phyloP scores from a whole-genome alignment of 2,329 filamentous ascomycete species.

The Alternaria arbusti region DNA sequence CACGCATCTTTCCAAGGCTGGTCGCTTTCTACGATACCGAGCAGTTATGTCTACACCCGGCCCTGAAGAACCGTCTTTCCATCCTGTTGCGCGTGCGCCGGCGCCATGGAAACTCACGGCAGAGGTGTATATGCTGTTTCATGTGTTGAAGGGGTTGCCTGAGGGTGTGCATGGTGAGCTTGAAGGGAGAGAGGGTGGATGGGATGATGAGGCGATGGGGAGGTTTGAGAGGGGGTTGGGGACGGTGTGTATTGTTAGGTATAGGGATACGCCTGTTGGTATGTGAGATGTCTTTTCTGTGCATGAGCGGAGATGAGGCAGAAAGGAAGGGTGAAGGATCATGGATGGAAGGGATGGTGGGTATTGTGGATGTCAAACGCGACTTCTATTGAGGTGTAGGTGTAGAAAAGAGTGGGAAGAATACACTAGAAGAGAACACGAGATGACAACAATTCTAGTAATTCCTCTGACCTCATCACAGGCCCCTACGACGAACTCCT shows the following conservation, averaged over 20 bases:
- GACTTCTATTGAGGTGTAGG: neutral
- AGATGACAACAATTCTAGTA: no score
- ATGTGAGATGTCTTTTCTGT: constrained; percentile 13
- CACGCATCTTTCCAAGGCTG: no score
- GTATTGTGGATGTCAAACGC: neutral
- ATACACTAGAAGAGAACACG: neutral
- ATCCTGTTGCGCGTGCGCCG: constrained; percentile 30
- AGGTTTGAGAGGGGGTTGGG: constrained; percentile 38
- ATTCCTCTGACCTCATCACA: constrained; percentile 10
- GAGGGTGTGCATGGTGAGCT: constrained; percentile 34
- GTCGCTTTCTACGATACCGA: no score
- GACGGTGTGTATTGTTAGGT: constrained; percentile 36
- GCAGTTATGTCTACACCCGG: neutral
- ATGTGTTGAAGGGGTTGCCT: constrained; percentile 30
- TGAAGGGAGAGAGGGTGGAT: constrained; percentile 28
- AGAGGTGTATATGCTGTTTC: constrained; percentile 35
- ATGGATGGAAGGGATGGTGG: neutral
- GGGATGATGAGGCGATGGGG: constrained; percentile 20
- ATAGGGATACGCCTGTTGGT: constrained; percentile 42
- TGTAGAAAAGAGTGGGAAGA: neutral
- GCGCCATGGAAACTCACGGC: constrained; percentile 36
- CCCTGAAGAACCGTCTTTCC: constrained; percentile 7
- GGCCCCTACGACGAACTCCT: constrained; percentile 44
- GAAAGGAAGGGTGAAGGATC: no score
- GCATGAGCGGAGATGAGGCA: no score